Evolutionary conservation across 345 rosid genomes (phyloP), one percentile per base, ranked within the genome.

Genomic region (Eucalyptus melliodora): DNA sequence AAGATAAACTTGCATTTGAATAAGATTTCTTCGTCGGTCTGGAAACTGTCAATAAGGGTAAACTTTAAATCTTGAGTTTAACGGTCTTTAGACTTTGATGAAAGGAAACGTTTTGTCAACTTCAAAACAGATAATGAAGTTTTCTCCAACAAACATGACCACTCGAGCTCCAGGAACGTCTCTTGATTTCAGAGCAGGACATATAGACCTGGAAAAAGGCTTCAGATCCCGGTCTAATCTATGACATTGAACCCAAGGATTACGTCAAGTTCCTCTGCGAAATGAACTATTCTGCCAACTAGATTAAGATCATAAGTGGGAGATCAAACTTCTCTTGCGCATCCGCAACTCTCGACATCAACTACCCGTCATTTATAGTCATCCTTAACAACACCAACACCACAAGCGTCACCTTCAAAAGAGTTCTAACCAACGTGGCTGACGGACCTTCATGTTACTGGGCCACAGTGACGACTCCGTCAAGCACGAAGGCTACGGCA

Each of bases 161-260:
- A 89, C 90, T 1, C 90, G 86, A 60, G 90, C 72, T 50, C 89
- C 91, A 1, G 95, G 92, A 15, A 93, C 94, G 7, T 94, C 96
- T n/a, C 94, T 94, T 40, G 92, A 93, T 85, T 94, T 89, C 7
- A 94, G 95, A 11, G 91, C 95, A 24, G 96, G 96, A 19, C 95
- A 93, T 51, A 47, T 92, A 24, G 89, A 93, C 86, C 95, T 93
- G 1, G 91, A 90, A 77, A 77, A 93, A 89, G 59, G 94, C 94
- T 65, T 72, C 90, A 89, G 93, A 94, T 67, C 97, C 95, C 0
- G 92, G 94, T 19, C 93, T 95, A 30, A 91, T 94, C 15, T 94
- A 94, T 50, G 94, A 95, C 56, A 47, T 93, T 15, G 89, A 83
- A 44, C 86, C 90, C 4, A 89, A 90, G 37, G 94, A 93, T 87